Conservation (phyloP, 495 filamentous ascomycete genomes). For the Penicillium waksmanii region DNA sequence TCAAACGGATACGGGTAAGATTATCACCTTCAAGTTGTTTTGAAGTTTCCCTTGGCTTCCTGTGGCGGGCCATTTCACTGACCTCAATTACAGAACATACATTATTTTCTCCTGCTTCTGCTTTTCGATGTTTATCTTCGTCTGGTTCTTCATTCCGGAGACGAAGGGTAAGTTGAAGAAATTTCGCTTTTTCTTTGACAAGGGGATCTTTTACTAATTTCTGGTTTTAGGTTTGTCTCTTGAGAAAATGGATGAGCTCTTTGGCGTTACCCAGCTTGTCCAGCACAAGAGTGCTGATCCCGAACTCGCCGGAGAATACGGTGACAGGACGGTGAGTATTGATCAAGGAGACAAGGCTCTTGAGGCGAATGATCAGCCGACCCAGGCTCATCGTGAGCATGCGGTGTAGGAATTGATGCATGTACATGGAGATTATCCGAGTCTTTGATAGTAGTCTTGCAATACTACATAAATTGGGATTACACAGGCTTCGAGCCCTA, state of each 20-base stretch:
- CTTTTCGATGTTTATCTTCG: conserved; percentile 67
- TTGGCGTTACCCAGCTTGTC: conserved; percentile 46
- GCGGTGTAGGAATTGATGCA: not conserved
- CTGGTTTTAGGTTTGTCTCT: conserved; percentile 38
- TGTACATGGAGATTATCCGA: not conserved
- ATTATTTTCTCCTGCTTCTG: conserved; percentile 59
- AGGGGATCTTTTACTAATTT: conserved; percentile 2
- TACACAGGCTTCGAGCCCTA: no score
- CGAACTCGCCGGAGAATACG: conserved; percentile 16
- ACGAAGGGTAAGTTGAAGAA: conserved; percentile 59
- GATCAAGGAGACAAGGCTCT: conserved; percentile 10
- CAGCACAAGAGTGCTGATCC: conserved; percentile 26
- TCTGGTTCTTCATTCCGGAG: conserved; percentile 74
- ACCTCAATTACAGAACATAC: conserved; percentile 34
- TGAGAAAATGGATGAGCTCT: conserved; percentile 56
- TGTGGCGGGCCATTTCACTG: conserved; percentile 41
- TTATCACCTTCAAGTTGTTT: not conserved
- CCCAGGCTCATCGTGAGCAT: not conserved
- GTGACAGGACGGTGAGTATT: not conserved
- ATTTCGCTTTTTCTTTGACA: not conserved
- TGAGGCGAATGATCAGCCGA: not conserved
- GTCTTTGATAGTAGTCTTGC: not conserved
- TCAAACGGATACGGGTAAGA: conserved; percentile 59
- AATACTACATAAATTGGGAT: not conserved
- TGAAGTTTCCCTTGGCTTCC: no score